Base-by-base conservation (phyloP, 345 rosid genomes). In the Noccaea caerulescens region DNA sequence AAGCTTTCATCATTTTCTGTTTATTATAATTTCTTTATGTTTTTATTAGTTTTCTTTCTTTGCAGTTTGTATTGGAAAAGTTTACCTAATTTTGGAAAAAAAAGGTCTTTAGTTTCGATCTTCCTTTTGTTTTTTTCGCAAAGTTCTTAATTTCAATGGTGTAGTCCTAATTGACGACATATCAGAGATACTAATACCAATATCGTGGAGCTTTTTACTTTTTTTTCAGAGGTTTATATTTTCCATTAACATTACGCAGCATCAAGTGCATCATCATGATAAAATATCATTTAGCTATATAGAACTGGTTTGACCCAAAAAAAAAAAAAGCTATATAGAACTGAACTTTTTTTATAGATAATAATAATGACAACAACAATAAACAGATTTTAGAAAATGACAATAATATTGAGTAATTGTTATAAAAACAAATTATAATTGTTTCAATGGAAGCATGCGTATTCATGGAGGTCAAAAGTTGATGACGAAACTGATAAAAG, bases 401-500 rank as follows among this genome's bases (percentile, higher is more conserved):
- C 12, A 57, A 10, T 37, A 37, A 57, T 9, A 57, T 18, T 57
- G 11, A 13, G 38, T 9, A 66, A 38, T 34, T 10, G 7, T 8
- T 33, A 43, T 27, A 10, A 55, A 37, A 8, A 33, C 23, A 20
- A 20, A 20, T 20, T 20, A 32, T 7, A 58, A 46, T 3, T 41
- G 60, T 52, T 49, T n/a, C 10, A 36, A 25, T 52, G 16, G 23
- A 62, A 11, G 74, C 79, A 68, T 75, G 79, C 79, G 79, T 62
- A 18, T 68, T 73, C 52, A 61, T 69, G 64, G 52, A 61, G 10
- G 56, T 54, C 72, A 58, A 62, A 20, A 51, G 62, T 43, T 73
- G 71, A 27, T 53, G 63, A 50, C 4, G 10, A 65, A 63, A 10
- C 36, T 63, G 49, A 57, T 65, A 59, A 30, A 5, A 20, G 23